Evolutionary conservation across 345 rosid genomes (phyloP).

Genomic region (Mangifera indica): DNA sequence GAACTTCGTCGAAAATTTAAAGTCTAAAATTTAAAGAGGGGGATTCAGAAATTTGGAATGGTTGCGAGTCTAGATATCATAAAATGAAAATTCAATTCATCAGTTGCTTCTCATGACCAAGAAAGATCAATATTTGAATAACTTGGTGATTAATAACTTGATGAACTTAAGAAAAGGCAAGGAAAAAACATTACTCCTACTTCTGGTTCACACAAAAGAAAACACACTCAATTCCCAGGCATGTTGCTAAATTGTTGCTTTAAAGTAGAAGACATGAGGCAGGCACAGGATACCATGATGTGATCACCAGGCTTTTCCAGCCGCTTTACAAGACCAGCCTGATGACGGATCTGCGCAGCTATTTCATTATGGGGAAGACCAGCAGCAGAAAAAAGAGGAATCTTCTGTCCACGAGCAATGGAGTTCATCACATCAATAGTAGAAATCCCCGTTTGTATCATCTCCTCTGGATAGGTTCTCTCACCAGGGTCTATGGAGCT

Average conservation of each 20-base stretch:
- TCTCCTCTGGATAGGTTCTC: slow-evolving; percentile 97
- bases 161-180: too few relatives aligned
- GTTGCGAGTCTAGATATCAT: too few relatives aligned
- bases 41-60: not conserved
- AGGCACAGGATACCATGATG: slow-evolving; percentile 51
- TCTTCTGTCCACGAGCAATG: slow-evolving; percentile 96
- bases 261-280: not conserved
- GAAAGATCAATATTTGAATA: too few relatives aligned
- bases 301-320: slow-evolving; percentile 76
- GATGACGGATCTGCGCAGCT: slow-evolving; percentile 98
- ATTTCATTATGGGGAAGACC: slow-evolving; percentile 99
- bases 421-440: slow-evolving; percentile 99
- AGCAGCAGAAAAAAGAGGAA: slow-evolving; percentile 97
- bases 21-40: not conserved
- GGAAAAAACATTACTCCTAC: too few relatives aligned
- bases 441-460: slow-evolving; percentile 98
- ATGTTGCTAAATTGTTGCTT: not conserved
- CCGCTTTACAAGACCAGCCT: slow-evolving; percentile 95
- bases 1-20: not conserved
- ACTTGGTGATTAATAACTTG: too few relatives aligned
- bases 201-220: too few relatives aligned
- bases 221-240: too few relatives aligned
- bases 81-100: too few relatives aligned
- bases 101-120: too few relatives aligned
- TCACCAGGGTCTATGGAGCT: slow-evolving; percentile 98